phyloP scores from a whole-genome alignment of 768 basidiomycete genomes.

The Tulasnella sp. region DNA sequence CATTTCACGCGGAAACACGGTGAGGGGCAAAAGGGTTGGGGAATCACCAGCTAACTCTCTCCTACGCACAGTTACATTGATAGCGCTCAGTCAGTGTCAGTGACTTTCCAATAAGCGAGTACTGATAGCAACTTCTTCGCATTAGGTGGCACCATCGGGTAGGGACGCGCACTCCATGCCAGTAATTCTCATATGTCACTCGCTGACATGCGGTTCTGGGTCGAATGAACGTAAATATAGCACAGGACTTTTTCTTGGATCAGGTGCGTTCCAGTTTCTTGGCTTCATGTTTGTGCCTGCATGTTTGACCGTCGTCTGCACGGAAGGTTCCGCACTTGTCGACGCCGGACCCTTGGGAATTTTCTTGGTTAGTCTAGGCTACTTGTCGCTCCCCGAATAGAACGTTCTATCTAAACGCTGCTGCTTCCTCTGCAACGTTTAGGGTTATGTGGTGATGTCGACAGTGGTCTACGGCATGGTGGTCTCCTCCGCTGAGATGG shows the following conservation, averaged over 20 bases:
- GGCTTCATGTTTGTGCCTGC: background rate
- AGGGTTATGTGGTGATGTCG: background rate
- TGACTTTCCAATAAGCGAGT: background rate
- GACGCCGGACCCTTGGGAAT: conserved; percentile 10
- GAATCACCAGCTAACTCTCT: background rate
- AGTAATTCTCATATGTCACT: background rate
- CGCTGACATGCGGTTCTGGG: background rate
- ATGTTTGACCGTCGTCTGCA: background rate
- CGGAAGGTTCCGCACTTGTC: conserved; percentile 6
- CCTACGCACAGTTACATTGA: background rate
- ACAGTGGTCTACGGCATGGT: background rate
- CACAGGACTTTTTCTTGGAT: background rate
- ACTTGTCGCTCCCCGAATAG: background rate
- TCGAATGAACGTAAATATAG: background rate
- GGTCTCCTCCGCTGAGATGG: conserved; percentile 12
- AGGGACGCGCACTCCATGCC: background rate
- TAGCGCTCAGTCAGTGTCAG: background rate
- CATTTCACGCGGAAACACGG: background rate
- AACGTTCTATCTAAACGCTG: background rate
- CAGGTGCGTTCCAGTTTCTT: background rate
- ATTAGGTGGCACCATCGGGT: background rate
- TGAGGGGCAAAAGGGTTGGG: background rate
- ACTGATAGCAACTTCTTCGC: background rate
- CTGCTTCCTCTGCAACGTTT: too few species aligned
- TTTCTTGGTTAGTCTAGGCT: background rate